phyloP scores from a whole-genome alignment of 1,284 basidiomycete species.

The Inonotus hispidus region DNA sequence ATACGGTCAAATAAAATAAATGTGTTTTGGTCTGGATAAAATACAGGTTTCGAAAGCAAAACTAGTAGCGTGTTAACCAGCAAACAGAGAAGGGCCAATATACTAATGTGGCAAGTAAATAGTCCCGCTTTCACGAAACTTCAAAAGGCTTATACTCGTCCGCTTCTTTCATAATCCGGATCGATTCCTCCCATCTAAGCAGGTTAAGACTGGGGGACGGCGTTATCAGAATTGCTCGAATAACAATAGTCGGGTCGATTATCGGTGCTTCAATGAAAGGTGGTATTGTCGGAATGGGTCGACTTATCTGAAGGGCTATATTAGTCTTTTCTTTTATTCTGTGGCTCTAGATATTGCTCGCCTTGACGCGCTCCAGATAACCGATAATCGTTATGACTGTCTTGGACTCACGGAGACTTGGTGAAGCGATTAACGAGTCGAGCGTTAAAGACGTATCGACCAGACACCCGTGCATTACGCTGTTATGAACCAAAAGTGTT shows the following conservation, averaged over 20 bases:
- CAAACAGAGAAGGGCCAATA: no score
- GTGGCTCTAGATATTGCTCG: no score
- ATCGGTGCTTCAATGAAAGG: constrained; percentile 12
- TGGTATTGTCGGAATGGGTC: constrained; percentile 11
- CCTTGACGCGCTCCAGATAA: constrained; percentile 10
- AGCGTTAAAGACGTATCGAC: constrained; percentile 9
- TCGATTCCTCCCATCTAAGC: constrained; percentile 7
- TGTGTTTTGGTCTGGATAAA: background rate
- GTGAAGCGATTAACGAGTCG: constrained; percentile 2
- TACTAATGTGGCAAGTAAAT: no score
- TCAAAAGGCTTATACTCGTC: background rate
- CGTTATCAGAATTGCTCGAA: constrained; percentile 15
- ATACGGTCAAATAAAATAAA: no score
- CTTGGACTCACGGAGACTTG: constrained; percentile 5
- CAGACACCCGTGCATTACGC: constrained; percentile 10
- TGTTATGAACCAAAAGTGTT: constrained; percentile 9
- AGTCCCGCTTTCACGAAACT: background rate
- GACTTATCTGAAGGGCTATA: background rate
- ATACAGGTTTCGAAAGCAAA: background rate
- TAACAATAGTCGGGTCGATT: constrained; percentile 2
- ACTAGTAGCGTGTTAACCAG: background rate
- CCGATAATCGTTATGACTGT: constrained; percentile 6
- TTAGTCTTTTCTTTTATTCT: no score
- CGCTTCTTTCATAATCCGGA: constrained; percentile 1
- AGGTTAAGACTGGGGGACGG: constrained; percentile 14